A percentile compares a stretch with the other conserved stretches of the same genome.
phyloP scores from a whole-genome alignment of 345 rosid species.

The Citrus unshiu region DNA sequence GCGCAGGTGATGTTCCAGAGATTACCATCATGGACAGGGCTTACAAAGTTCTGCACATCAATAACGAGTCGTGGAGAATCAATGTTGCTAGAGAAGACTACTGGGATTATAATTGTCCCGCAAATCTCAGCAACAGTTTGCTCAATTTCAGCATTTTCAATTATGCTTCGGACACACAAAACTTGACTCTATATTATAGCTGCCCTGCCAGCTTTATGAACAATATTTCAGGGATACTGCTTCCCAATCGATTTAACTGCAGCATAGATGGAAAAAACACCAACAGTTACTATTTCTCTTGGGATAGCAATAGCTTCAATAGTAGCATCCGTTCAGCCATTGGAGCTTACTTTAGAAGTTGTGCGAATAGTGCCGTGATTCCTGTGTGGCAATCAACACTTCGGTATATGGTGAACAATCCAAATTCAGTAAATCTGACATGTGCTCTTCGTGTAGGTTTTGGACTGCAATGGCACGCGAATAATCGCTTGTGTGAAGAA shows the following conservation, averaged over 20 bases:
- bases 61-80: neutral
- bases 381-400: neutral
- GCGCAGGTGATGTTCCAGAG: neutral
- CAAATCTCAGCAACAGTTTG: neutral
- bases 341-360: neutral
- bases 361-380: neutral
- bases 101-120: neutral
- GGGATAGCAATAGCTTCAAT: neutral
- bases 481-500: neutral
- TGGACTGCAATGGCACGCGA: slow-evolving; percentile 12
- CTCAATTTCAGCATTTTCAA: neutral
- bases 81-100: neutral
- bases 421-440: neutral
- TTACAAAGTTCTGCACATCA: neutral
- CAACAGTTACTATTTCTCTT: neutral
- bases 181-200: neutral
- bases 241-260: neutral
- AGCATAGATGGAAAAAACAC: neutral
- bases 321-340: neutral
- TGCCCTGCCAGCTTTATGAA: neutral
- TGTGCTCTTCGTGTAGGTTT: slow-evolving; percentile 12
- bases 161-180: neutral
- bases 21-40: neutral
- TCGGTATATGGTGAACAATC: neutral
- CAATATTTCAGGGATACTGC: neutral